phyloP scores from a whole-genome alignment of 2,329 filamentous ascomycete genomes.

The Pseudopyrenochaeta lycopersici region DNA sequence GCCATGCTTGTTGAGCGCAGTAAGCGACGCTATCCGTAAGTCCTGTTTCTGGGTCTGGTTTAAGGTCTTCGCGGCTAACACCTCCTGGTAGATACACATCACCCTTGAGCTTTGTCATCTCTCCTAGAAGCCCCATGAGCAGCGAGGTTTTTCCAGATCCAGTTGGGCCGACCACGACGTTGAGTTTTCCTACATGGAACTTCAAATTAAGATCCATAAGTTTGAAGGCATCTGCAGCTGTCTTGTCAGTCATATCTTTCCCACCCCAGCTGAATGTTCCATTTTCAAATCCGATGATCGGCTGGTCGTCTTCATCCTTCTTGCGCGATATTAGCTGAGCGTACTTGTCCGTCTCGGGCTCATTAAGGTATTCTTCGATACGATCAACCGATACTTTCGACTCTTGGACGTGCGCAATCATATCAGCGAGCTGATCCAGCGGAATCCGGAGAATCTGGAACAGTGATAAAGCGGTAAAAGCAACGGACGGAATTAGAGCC shows the following conservation, averaged over 20 bases:
- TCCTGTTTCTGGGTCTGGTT: constrained; percentile 80
- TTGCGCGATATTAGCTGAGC: constrained; percentile 78
- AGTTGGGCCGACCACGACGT: constrained; percentile 91
- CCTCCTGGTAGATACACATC: constrained; percentile 86
- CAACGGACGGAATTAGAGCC: constrained; percentile 87
- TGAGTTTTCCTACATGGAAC: constrained; percentile 86
- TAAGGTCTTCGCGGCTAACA: constrained; percentile 84
- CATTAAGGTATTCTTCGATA: constrained; percentile 90
- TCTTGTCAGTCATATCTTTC: constrained; percentile 60
- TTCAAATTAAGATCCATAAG: constrained; percentile 84
- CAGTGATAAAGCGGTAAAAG: constrained; percentile 94
- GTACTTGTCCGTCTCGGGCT: constrained; percentile 97
- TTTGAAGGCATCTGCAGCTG: constrained; percentile 72
- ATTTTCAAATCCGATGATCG: constrained; percentile 83
- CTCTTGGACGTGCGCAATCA: constrained; percentile 98
- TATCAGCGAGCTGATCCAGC: constrained; percentile 94
- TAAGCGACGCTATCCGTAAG: constrained; percentile 94
- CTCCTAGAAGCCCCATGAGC: constrained; percentile 92
- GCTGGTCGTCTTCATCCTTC: constrained; percentile 72
- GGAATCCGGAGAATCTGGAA: constrained; percentile 94
- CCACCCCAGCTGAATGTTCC: constrained; percentile 91
- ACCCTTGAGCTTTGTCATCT: constrained; percentile 89
- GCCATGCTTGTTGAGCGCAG: constrained; percentile 95
- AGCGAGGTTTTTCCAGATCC: constrained; percentile 96
- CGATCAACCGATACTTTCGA: constrained; percentile 96